Conservation (phyloP, 2,329 filamentous ascomycete genomes). For the Sclerotinia glacialis region DNA sequence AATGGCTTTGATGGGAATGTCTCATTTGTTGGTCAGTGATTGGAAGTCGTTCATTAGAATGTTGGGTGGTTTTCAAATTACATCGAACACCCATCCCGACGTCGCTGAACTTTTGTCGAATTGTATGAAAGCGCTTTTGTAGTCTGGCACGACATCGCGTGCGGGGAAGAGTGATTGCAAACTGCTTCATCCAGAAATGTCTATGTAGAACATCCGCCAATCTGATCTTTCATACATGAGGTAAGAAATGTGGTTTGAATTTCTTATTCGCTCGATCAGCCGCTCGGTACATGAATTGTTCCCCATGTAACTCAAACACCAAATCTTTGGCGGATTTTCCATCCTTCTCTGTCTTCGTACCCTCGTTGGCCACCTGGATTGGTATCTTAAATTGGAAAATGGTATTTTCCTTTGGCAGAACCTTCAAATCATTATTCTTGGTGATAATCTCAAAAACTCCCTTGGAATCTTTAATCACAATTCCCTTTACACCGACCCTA, state of each 20-base stretch:
- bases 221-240: constrained; percentile 58
- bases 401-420: constrained; percentile 85
- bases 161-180: neutral
- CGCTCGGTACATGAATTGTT: constrained; percentile 79
- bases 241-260: constrained; percentile 80
- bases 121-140: neutral
- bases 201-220: neutral
- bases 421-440: constrained; percentile 62
- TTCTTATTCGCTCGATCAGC: constrained; percentile 86
- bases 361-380: constrained; percentile 31
- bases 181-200: neutral
- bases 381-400: constrained; percentile 76
- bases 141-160: neutral
- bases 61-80: neutral
- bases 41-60: neutral
- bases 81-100: neutral
- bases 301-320: constrained; percentile 81
- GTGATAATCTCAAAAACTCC: constrained; percentile 86
- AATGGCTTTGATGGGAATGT: neutral
- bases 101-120: neutral
- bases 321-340: constrained; percentile 46
- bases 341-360: constrained; percentile 23
- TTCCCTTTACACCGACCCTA: constrained; percentile 78
- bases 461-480: constrained; percentile 84
- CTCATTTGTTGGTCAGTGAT: neutral